Conservation (phyloP, 495 filamentous ascomycete species). For the Daldinia decipiens region DNA sequence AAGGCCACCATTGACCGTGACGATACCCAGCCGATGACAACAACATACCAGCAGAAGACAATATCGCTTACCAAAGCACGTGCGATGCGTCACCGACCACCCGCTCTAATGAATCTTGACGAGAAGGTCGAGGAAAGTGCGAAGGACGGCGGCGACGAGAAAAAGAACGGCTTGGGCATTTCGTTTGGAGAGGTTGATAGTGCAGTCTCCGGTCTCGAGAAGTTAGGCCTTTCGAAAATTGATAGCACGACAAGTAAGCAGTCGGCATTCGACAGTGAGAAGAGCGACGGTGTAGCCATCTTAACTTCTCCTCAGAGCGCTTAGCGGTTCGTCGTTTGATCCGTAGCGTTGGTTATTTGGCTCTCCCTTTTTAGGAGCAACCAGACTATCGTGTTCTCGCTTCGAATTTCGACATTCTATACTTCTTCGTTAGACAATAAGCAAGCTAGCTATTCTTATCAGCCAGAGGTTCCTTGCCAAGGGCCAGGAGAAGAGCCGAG, state of each 20-base stretch:
- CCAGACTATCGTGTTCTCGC: neutral
- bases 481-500: conserved; percentile 2
- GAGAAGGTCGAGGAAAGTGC: conserved; percentile 58
- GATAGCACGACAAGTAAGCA: conserved; percentile 49
- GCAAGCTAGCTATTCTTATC: neutral
- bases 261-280: conserved; percentile 49
- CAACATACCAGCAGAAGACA: conserved; percentile 94
- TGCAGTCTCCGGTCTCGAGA: conserved; percentile 59
- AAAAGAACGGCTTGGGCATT: conserved; percentile 60
- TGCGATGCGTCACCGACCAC: conserved; percentile 84
- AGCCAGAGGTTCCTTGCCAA: neutral
- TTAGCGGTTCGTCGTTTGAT: conserved; percentile 26
- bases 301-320: conserved; percentile 53
- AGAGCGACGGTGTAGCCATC: conserved; percentile 42
- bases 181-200: conserved; percentile 62
- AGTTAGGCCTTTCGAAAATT: conserved; percentile 54
- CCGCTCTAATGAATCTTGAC: conserved; percentile 80
- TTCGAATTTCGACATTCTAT: neutral
- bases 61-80: conserved; percentile 87
- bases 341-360: neutral
- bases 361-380: neutral
- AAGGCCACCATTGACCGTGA: conserved; percentile 99
- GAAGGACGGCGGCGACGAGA: conserved; percentile 36
- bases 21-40: conserved; percentile 76
- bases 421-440: neutral